phyloP scores from a whole-genome alignment of 129 eudicot species.

The Helichrysum umbraculigerum region DNA sequence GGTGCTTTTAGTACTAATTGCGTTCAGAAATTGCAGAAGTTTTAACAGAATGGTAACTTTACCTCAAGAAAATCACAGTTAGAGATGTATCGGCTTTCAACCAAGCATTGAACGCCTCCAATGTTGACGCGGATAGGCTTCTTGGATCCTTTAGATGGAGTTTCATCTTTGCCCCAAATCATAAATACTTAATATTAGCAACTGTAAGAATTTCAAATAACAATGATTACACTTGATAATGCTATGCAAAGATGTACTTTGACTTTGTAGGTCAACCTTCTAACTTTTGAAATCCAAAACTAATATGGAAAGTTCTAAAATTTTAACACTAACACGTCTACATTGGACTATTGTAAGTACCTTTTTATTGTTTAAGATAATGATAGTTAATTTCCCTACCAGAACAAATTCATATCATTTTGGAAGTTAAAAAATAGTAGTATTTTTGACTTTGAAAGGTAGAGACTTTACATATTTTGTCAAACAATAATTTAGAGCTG shows the following conservation, averaged over 20 bases:
- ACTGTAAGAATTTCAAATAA: background rate
- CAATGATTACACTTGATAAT: background rate
- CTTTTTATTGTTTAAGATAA: background rate
- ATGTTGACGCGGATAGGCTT: constrained; percentile 50
- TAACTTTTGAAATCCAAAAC: constrained; percentile 5
- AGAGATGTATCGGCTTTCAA: constrained; percentile 68
- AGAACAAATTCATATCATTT: background rate
- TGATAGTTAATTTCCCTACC: background rate
- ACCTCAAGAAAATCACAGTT: constrained; percentile 85
- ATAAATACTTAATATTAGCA: background rate
- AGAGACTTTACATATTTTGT: background rate
- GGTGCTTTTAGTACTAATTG: background rate
- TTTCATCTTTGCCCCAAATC: constrained; percentile 33
- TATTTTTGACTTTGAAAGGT: constrained; percentile 13
- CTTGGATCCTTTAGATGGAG: constrained; percentile 33
- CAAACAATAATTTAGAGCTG: too few species aligned
- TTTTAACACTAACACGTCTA: background rate
- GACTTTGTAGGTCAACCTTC: constrained; percentile 18
- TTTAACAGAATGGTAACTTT: constrained; percentile 7
- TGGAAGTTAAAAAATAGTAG: background rate
- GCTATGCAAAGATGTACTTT: background rate
- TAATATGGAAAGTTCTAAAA: background rate
- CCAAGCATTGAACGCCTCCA: constrained; percentile 54
- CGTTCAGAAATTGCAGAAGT: background rate
- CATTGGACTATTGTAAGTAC: too few species aligned